Conservation (phyloP, 352 stramenopile genomes). For the Phytophthora pisi region DNA sequence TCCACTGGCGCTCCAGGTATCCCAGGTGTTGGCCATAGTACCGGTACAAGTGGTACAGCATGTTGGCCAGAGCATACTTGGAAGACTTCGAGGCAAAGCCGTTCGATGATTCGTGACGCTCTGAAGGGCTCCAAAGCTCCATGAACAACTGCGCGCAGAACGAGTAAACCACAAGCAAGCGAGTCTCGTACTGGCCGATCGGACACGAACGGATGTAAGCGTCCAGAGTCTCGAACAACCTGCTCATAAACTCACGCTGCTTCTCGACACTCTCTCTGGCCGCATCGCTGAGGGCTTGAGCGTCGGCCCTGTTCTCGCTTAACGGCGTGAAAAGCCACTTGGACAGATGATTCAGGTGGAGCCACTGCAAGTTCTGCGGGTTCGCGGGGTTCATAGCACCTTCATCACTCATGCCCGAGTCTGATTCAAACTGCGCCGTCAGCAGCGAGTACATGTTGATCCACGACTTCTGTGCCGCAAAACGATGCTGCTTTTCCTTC, state of each 20-base stretch:
- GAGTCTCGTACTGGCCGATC: constrained; percentile 92
- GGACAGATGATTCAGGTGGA: constrained; percentile 65
- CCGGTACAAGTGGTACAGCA: constrained; percentile 93
- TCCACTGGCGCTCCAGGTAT: constrained; percentile 84
- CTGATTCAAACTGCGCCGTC: constrained; percentile 75
- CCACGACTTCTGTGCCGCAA: constrained; percentile 84
- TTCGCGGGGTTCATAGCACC: constrained; percentile 8
- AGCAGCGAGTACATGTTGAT: constrained; percentile 90
- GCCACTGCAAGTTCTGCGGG: constrained; percentile 56
- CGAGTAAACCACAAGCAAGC: constrained; percentile 89
- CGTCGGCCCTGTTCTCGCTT: constrained; percentile 19
- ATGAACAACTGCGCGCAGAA: constrained; percentile 88
- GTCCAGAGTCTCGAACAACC: constrained; percentile 91
- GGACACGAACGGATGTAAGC: constrained; percentile 89
- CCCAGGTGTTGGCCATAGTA: constrained; percentile 95
- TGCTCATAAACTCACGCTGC: constrained; percentile 72
- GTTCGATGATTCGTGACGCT: constrained; percentile 14
- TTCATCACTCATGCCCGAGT: constrained; percentile 29
- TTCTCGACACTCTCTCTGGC: constrained; percentile 35
- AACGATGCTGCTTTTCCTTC: constrained; percentile 82
- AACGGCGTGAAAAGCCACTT: constrained; percentile 68
- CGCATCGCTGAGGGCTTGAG: constrained; percentile 20
- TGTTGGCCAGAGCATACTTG: constrained; percentile 76
- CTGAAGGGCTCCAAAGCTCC: constrained; percentile 57
- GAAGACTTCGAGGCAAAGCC: constrained; percentile 27